Evolutionary conservation across 1,284 basidiomycete species (phyloP).

Genomic region (Phylloporus gajari): DNA sequence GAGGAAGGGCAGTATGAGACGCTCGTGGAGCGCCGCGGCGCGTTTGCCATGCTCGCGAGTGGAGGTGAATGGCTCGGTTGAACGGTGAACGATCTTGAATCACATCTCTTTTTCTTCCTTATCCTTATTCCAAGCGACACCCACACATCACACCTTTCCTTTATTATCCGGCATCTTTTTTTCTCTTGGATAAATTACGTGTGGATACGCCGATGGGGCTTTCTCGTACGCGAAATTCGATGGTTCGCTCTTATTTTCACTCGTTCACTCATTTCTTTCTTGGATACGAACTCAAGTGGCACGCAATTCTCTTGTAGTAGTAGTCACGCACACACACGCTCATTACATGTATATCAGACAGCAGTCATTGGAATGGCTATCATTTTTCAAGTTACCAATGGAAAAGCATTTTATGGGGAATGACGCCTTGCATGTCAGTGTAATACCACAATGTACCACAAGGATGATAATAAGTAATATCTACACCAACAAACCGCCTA

Average conservation of each 20-base stretch:
- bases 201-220: neutral
- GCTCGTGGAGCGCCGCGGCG: conserved; percentile 73
- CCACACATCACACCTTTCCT: neutral
- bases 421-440: no score
- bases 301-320: conserved; percentile 31
- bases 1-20: conserved; percentile 85
- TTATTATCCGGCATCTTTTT: no score
- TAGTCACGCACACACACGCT: conserved; percentile 35
- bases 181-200: neutral
- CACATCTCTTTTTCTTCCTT: neutral
- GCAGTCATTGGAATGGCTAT: neutral
- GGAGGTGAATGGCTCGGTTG: conserved; percentile 85
- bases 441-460: no score
- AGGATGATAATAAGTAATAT: no score
- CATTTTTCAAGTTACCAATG: neutral
- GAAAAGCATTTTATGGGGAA: no score
- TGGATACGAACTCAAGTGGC: conserved; percentile 1
- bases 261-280: conserved; percentile 4
- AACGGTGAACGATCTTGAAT: no score
- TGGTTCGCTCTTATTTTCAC: no score
- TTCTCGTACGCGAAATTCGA: conserved; percentile 5
- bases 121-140: neutral
- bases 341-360: conserved; percentile 3
- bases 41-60: conserved; percentile 84
- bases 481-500: no score